These are phyloP conservation scores for Aspergillus homomorphus DNA, from an alignment of 495 filamentous ascomycete species.

Conservation along the genomic window DNA sequence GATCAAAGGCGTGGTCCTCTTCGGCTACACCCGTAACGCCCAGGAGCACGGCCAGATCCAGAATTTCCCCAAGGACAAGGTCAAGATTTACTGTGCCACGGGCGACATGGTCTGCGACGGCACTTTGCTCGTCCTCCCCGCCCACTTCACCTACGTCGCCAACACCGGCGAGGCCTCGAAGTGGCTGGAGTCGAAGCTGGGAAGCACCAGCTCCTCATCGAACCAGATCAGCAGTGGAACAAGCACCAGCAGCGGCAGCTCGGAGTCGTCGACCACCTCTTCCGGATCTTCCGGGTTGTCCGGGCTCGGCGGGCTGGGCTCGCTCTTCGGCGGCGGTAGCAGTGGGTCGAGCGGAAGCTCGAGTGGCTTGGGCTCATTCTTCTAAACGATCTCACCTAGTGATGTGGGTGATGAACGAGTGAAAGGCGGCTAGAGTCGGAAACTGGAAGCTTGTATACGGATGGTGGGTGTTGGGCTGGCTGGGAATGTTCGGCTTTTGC, in stretches of 20 bases:
- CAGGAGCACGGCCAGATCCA: conserved; percentile 47
- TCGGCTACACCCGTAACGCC: conserved; percentile 55
- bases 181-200: conserved; percentile 20
- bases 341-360: background rate
- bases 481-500: background rate
- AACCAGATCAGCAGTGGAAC: background rate
- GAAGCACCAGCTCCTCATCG: background rate
- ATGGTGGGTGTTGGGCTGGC: background rate
- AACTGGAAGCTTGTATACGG: too few species aligned
- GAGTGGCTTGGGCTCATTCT: background rate
- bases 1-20: conserved; percentile 54
- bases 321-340: background rate
- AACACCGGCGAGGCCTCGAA: conserved; percentile 19
- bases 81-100: conserved; percentile 49
- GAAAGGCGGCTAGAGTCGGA: too few species aligned
- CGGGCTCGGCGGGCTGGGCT: background rate
- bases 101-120: conserved; percentile 54
- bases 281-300: background rate
- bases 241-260: background rate
- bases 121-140: conserved; percentile 44
- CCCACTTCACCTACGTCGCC: conserved; percentile 45
- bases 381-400: background rate
- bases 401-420: too few species aligned
- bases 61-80: conserved; percentile 42
- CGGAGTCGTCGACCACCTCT: background rate